These are phyloP conservation scores for Eimeria praecox DNA, from an alignment of 169 alveolate genomes.

Conservation along the genomic window DNA sequence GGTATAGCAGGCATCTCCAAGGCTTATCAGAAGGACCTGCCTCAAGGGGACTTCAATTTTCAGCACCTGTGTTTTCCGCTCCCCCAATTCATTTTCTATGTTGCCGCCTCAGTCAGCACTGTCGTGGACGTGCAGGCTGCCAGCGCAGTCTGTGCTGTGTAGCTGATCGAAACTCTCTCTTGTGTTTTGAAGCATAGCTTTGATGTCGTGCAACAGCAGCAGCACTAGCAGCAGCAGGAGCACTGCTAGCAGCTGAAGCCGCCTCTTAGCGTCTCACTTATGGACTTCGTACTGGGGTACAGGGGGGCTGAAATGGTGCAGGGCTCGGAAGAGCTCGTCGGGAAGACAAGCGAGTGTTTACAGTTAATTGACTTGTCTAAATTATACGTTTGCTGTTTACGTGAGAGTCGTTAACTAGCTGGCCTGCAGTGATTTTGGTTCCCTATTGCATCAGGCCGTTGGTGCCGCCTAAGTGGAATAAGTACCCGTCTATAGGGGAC, in stretches of 20 bases:
- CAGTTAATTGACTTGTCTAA: neutral
- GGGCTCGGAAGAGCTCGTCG: neutral
- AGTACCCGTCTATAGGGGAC: neutral
- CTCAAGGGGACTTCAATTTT: too few relatives aligned
- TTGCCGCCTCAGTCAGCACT: too few relatives aligned
- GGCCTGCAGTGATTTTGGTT: neutral
- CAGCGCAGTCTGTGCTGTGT: too few relatives aligned
- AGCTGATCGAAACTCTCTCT: too few relatives aligned
- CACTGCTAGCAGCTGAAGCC: neutral
- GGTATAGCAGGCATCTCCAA: too few relatives aligned
- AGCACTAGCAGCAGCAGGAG: constrained; percentile 16
- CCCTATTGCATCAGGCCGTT: neutral
- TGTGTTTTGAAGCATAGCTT: too few relatives aligned
- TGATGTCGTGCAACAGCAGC: neutral
- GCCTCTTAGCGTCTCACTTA: neutral
- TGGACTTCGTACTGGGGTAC: neutral
- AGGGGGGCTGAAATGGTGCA: neutral
- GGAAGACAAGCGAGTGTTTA: neutral
- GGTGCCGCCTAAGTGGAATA: neutral
- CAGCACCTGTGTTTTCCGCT: too few relatives aligned
- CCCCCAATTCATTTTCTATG: too few relatives aligned
- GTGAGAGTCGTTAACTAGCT: neutral
- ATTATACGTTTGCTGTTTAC: neutral
- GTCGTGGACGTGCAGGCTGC: too few relatives aligned
- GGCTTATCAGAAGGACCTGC: too few relatives aligned